Percentiles rank a stretch among this genome's conserved stretches.
Conservation (phyloP, 805 yeast species). For the Ogataea populi-albae region DNA sequence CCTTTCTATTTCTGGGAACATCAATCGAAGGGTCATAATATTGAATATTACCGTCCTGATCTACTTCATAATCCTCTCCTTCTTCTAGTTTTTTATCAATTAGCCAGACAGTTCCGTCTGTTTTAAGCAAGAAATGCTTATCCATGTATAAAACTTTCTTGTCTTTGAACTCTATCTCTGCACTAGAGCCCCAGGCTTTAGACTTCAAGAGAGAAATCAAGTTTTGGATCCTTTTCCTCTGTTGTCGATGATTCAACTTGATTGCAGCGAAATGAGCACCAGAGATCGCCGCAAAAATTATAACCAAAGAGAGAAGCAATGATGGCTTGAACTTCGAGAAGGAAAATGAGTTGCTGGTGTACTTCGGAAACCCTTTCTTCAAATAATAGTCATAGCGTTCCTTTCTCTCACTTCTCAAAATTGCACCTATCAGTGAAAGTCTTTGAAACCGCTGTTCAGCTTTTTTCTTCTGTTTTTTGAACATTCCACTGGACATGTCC, state of each 20-base stretch:
- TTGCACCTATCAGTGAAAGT: conserved; percentile 70
- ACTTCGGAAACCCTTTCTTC: conserved; percentile 80
- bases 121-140: conserved; percentile 52
- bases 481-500: conserved; percentile 31
- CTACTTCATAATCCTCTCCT: conserved; percentile 23
- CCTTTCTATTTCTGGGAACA: conserved; percentile 17
- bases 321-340: conserved; percentile 72
- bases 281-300: conserved; percentile 51
- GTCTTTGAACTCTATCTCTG: conserved; percentile 40
- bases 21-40: conserved; percentile 12
- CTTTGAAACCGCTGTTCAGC: conserved; percentile 75
- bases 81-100: conserved; percentile 40
- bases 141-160: conserved; percentile 43
- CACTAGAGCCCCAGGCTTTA: conserved; percentile 51
- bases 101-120: conserved; percentile 55
- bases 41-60: conserved; percentile 18
- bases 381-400: conserved; percentile 83
- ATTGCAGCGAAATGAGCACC: conserved; percentile 57
- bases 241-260: conserved; percentile 52
- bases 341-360: conserved; percentile 63
- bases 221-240: conserved; percentile 50
- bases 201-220: conserved; percentile 48
- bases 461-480: conserved; percentile 34
- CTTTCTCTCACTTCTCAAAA: conserved; percentile 60
- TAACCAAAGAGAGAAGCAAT: conserved; percentile 44